Evolutionary conservation across 2,329 filamentous ascomycete genomes (phyloP), one percentile per base, ranked within the genome.

Genomic region (Aspergillus unguis): DNA sequence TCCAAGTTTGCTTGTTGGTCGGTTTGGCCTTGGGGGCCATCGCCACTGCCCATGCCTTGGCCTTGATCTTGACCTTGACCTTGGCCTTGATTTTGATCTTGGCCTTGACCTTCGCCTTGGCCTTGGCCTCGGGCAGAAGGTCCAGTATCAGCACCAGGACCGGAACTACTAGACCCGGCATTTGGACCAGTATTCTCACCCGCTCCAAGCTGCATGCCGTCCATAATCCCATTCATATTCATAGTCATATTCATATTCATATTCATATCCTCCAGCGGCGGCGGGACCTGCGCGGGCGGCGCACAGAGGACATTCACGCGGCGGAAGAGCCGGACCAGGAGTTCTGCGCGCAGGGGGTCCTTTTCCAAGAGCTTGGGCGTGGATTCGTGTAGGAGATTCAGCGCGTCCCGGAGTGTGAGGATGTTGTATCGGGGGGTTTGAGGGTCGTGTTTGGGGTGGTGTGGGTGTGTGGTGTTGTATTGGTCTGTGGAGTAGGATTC

Each of bases 321-420:
- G 6, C 75, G 70, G 52, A 71, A 67, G 17, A 79, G 63, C 1
- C 76, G 74, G 9, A 78, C 74, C 26, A 77, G 60, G 2, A 74
- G 62, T 54, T 76, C 71, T 1, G 75, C 75, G 28, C 68, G 70
- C 1, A 76, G 56, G 2, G 73, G 68, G n/a, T 77, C 74, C 46
- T 70, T 73, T 50, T 76, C 72, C 3, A 73, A 69, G 10, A 73
- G 56, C 37, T 71, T 71, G 10, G 71, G 64, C 1, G 77, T 63
- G 43, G 65, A 67, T 9, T 72, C 66, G 53, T 75, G 71, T 29
- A 68, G 64, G 5, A 72, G 55, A 25, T 62, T 60, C 2, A 78
- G 63, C 1, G 69, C 71, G 29, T 75, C 73, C 26, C 71, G 69
- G 26, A 77, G 71, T 1, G 70, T 75, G 25, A 77, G 65, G 26